phyloP scores from a whole-genome alignment of 768 basidiomycete species.

The Leucogyrophana mollusca region DNA sequence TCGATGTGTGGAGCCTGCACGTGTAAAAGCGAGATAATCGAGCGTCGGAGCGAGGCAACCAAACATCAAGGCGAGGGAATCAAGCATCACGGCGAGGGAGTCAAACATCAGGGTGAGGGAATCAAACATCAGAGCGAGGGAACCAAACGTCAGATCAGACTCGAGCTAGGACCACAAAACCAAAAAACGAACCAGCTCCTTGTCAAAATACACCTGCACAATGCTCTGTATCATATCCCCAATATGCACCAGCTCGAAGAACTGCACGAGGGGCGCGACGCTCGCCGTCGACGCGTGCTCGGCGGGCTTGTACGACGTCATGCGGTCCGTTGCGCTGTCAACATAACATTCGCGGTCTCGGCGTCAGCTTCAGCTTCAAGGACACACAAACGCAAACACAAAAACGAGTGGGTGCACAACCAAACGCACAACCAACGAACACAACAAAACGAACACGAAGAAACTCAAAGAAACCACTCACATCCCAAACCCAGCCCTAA shows the following conservation, averaged over 20 bases:
- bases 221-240: conserved; percentile 98
- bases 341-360: too few species aligned
- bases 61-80: too few species aligned
- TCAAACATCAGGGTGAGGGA: too few species aligned
- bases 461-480: conserved; percentile 36
- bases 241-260: conserved; percentile 96
- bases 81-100: too few species aligned
- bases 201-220: conserved; percentile 98
- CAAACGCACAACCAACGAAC: not conserved
- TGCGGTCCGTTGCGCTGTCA: conserved; percentile 80
- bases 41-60: not conserved
- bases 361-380: not conserved
- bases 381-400: not conserved
- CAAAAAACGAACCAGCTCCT: conserved; percentile 64
- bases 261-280: conserved; percentile 92
- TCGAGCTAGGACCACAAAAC: too few species aligned
- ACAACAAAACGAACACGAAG: conserved; percentile 2
- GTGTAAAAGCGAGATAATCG: not conserved
- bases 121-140: too few species aligned
- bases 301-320: conserved; percentile 86
- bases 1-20: conserved; percentile 82
- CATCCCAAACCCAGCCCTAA: conserved; percentile 76
- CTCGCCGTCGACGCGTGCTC: conserved; percentile 79
- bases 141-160: too few species aligned
- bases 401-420: not conserved